Evolutionary conservation across 2,329 filamentous ascomycete genomes (phyloP), one percentile per base, ranked within the genome.

Genomic region (Phialocephala sp.): DNA sequence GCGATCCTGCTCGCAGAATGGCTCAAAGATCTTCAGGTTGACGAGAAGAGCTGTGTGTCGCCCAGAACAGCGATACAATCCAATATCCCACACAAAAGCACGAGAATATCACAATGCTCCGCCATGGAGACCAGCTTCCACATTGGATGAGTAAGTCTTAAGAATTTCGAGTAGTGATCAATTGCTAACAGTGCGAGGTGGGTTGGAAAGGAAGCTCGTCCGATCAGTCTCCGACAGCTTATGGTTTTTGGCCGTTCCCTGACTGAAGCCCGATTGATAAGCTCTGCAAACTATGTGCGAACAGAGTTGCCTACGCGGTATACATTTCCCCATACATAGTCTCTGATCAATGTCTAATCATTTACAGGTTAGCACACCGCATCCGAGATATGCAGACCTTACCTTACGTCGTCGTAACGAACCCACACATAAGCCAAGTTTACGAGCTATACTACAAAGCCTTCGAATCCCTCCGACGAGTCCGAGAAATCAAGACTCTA

Each of bases 371-470:
- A 71, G 93, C 94, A 20, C 95, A 99, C 79, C 91, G 95, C 39
- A 89, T 99, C 69, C 92, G 96, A 66, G 94, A 99, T 77, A 98
- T 99, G 87, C 95, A 99, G 79, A 94, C 92, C 69, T 84, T 99
- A 47, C 95, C 95, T 20, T 99, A 97, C 76, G 92, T 95, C 43
- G 94, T 98, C 62, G 92, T 98, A 57, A 94, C 92, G n/a, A 99
- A 99, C 74, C 88, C 88, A 8, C 93, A 99, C 78, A 91, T 99
- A 68, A 93, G 91, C 76, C 89, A 96, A 71, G 95, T 98, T 39
- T 99, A 99, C 80, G 93, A 98, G 77, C 85, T 97, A 8, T 99
- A 99, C 82, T 97, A 97, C 80, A 89, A 89, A 71, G 94, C 95
- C n/a, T 99, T 99, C 74, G 95, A 99, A 77, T 89, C 84, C 61